Evolutionary conservation across 2,329 filamentous ascomycete genomes (phyloP).

Genomic region (Huntiella moniliformis): DNA sequence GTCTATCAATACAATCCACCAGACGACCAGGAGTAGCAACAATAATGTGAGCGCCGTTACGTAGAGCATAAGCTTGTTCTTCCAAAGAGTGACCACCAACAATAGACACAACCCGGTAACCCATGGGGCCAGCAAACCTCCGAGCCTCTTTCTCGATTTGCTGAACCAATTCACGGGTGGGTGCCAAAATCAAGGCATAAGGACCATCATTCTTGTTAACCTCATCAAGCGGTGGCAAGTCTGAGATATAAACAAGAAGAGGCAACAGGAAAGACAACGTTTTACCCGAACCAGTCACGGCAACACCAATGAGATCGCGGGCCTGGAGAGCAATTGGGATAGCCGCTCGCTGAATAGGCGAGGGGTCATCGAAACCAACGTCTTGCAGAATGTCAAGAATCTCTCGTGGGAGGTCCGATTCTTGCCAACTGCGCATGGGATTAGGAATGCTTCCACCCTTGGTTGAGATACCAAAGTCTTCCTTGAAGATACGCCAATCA

Average conservation of each 20-base stretch:
- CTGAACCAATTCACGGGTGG: conserved; percentile 90
- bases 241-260: conserved; percentile 81
- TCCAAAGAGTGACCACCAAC: conserved; percentile 95
- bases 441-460: conserved; percentile 86
- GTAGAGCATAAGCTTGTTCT: conserved; percentile 75
- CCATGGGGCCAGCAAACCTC: conserved; percentile 79
- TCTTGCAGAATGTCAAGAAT: conserved; percentile 65
- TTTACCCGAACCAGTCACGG: conserved; percentile 95
- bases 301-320: conserved; percentile 92
- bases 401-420: conserved; percentile 60
- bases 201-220: conserved; percentile 83
- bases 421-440: conserved; percentile 86
- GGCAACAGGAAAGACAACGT: conserved; percentile 89
- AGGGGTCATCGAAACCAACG: conserved; percentile 82
- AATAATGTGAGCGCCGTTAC: conserved; percentile 89
- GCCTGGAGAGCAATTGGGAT: conserved; percentile 89
- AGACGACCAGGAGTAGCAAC: conserved; percentile 96
- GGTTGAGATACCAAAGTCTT: conserved; percentile 91
- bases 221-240: conserved; percentile 69
- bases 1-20: conserved; percentile 88
- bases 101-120: conserved; percentile 88
- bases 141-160: conserved; percentile 89
- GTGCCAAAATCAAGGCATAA: conserved; percentile 90
- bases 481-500: conserved; percentile 99
- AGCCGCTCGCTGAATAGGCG: conserved; percentile 78